phyloP scores from a whole-genome alignment of 805 yeast species.

The Metschnikowia proteae region DNA sequence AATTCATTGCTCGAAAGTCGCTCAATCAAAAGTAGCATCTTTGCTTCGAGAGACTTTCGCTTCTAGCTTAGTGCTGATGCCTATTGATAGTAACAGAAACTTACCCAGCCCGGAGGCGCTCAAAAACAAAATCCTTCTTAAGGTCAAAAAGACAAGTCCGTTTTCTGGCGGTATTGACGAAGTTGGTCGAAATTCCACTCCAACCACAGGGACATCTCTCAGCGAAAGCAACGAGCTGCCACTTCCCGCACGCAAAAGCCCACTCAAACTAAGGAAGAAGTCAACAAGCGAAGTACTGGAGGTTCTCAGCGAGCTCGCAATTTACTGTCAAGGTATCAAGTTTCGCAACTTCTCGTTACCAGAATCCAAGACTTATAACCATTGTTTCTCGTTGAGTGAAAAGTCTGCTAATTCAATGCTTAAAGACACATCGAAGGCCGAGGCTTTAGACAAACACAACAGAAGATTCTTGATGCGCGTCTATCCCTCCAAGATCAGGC shows the following conservation, averaged over 20 bases:
- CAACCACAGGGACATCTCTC: constrained; percentile 40
- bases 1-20: constrained; percentile 65
- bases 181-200: constrained; percentile 20
- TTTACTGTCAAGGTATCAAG: constrained; percentile 70
- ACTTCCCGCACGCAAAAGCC: constrained; percentile 9
- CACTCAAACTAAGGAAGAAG: constrained; percentile 23
- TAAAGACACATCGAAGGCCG: constrained; percentile 53
- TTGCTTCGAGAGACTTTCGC: constrained; percentile 58
- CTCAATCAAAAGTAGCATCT: constrained; percentile 58
- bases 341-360: constrained; percentile 82
- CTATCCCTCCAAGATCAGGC: constrained; percentile 78
- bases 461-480: constrained; percentile 70
- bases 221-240: constrained; percentile 35
- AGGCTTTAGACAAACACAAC: constrained; percentile 73
- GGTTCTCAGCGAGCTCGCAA: constrained; percentile 58
- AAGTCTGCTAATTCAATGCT: constrained; percentile 59
- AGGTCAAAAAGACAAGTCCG: constrained; percentile 60
- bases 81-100: constrained; percentile 25
- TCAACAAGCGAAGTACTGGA: constrained; percentile 26
- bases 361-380: constrained; percentile 75
- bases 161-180: constrained; percentile 17
- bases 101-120: constrained; percentile 71
- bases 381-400: constrained; percentile 85
- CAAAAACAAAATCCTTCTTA: constrained; percentile 67
- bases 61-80: constrained; percentile 46